Evolutionary conservation across 2,329 filamentous ascomycete species (phyloP).

Genomic region (Trichoderma sp.): DNA sequence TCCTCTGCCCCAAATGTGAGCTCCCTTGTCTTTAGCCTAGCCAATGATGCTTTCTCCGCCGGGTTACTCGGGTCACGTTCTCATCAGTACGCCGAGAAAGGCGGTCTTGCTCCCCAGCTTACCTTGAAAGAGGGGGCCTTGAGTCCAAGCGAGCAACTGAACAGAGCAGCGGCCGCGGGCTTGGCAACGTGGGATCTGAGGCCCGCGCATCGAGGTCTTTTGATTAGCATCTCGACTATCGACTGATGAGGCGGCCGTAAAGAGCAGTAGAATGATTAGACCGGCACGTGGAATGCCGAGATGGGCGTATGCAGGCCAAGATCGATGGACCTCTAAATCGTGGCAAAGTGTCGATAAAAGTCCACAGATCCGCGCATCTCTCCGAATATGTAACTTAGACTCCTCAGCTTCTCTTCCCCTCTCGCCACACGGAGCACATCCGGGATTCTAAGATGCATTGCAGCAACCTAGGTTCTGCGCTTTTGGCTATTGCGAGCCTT

Average conservation of each 20-base stretch:
- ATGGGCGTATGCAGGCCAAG: background rate
- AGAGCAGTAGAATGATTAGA: slow-evolving; percentile 1
- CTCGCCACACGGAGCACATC: background rate
- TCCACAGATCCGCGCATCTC: slow-evolving; percentile 1
- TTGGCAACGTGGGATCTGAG: background rate
- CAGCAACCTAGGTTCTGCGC: background rate
- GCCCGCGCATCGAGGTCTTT: slow-evolving; percentile 1
- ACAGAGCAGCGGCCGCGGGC: slow-evolving; percentile 11
- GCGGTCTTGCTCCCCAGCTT: slow-evolving; percentile 1
- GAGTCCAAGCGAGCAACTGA: background rate
- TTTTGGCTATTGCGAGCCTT: background rate
- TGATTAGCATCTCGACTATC: slow-evolving; percentile 1
- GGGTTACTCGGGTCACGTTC: slow-evolving; percentile 12
- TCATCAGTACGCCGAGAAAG: background rate
- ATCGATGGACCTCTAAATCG: slow-evolving; percentile 9
- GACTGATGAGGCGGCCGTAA: slow-evolving; percentile 7
- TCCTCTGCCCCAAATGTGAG: background rate
- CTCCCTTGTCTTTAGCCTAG: background rate
- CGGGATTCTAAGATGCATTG: background rate
- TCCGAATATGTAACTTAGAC: background rate
- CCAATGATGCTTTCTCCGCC: background rate
- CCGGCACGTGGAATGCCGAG: slow-evolving; percentile 11
- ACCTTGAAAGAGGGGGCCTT: slow-evolving; percentile 3
- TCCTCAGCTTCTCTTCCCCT: background rate
- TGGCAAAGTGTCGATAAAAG: background rate